Evolutionary conservation across 2,329 filamentous ascomycete species (phyloP).

Genomic region (Thielaviopsis ethacetica): DNA sequence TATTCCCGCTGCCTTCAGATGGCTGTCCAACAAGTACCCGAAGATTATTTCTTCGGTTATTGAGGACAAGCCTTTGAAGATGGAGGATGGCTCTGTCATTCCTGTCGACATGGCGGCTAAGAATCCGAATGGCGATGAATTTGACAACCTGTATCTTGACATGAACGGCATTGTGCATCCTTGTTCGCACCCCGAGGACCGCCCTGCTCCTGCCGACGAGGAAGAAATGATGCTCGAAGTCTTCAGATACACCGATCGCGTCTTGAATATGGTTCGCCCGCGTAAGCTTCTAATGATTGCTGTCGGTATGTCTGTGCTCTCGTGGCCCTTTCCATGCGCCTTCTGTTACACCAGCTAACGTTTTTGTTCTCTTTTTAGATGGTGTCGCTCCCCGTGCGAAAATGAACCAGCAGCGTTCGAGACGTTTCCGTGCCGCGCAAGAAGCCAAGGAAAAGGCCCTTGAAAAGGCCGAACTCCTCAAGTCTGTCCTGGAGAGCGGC

Average conservation of each 20-base stretch:
- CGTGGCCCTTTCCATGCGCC: slow-evolving; percentile 3
- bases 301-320: slow-evolving; percentile 46
- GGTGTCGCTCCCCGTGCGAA: slow-evolving; percentile 95
- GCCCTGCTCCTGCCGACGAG: slow-evolving; percentile 78
- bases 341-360: slow-evolving; percentile 6
- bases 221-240: slow-evolving; percentile 99
- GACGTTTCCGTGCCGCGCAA: slow-evolving; percentile 85
- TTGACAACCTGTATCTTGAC: slow-evolving; percentile 94
- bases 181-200: slow-evolving; percentile 92
- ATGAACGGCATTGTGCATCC: slow-evolving; percentile 99
- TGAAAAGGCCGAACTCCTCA: slow-evolving; percentile 76
- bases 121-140: slow-evolving; percentile 95
- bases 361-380: slow-evolving; percentile 34
- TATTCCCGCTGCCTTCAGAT: slow-evolving; percentile 89
- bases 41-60: slow-evolving; percentile 90
- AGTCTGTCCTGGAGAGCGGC: slow-evolving; percentile 64
- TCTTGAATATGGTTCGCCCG: slow-evolving; percentile 96
- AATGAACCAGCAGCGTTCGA: slow-evolving; percentile 97
- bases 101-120: slow-evolving; percentile 71
- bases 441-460: slow-evolving; percentile 89
- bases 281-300: slow-evolving; percentile 95
- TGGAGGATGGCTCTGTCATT: slow-evolving; percentile 66
- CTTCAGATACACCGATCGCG: slow-evolving; percentile 96
- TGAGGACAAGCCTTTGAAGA: slow-evolving; percentile 65
- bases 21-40: slow-evolving; percentile 91